Base-by-base conservation (phyloP, 75 land plant genomes). In the Pinus taeda region DNA sequence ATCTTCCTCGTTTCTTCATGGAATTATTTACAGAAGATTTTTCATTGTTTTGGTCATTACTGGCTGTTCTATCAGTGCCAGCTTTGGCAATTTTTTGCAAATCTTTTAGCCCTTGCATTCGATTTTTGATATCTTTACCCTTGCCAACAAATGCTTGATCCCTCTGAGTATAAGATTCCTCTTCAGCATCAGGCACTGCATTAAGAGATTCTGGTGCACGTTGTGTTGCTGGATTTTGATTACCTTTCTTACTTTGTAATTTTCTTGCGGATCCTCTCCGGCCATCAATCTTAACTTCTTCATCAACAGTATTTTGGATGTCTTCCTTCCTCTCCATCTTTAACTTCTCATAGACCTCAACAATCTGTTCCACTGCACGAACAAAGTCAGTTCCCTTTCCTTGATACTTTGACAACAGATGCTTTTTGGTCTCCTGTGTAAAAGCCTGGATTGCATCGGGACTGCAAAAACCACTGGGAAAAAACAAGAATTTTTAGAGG, bases 311-410 rank as follows among this genome's bases (percentile, higher is more conserved):
- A 60, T 74, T 59, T 2, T 18, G 12, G n/a, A 36, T 79, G 69
- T 74, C 73, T 58, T 22, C 75, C 59, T 73, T 57, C 14, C 69
- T 69, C 72, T 85, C 79, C 20, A 82, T 79, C 73, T 86, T 88
- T 22, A 60, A 56, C 57, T 86, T 78, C 29, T 93, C 91, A 77
- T 85, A 85, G 73, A 81, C 36, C 42, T 81, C 89, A 74, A 88
- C 74, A 56, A 97, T 97, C 81, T 97, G 93, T 37, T 87, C 83
- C 22, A 93, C 92, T 36, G 99, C 99, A 56, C 86, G 83, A 74
- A 85, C 85, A 84, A 93, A 92, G 84, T 97, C 98, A 29, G 91
- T 78, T 57, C 90, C 87, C 76, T 87, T 97, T 24, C 88, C 92
- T 37, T 89, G 90, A 56, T 90, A 79, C 79, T 91, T 97, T 15